These are phyloP conservation scores for Mycena maculata DNA, from an alignment of 768 basidiomycete species.

Conservation along the genomic window DNA sequence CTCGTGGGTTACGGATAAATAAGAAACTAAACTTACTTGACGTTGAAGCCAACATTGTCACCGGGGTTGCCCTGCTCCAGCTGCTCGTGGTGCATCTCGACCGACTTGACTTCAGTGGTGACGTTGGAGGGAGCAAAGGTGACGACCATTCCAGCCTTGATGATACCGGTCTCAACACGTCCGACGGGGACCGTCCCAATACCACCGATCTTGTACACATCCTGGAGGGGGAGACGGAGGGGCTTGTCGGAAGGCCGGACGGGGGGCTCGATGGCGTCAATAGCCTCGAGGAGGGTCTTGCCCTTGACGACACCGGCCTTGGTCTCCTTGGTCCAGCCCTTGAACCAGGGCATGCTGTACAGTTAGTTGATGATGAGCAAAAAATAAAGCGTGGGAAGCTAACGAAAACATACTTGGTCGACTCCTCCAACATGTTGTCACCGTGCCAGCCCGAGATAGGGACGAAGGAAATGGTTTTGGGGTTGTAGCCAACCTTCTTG, in stretches of 20 bases:
- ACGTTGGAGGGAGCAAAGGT: slow-evolving; percentile 97
- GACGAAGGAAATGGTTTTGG: slow-evolving; percentile 97
- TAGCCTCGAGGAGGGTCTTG: slow-evolving; percentile 99
- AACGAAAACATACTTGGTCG: slow-evolving; percentile 75
- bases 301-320: slow-evolving; percentile 95
- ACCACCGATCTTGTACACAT: slow-evolving; percentile 99
- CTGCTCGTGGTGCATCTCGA: slow-evolving; percentile 99
- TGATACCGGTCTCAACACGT: slow-evolving; percentile 99
- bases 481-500: slow-evolving; percentile 99
- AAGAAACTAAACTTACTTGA: slow-evolving; percentile 74
- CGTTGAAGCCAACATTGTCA: slow-evolving; percentile 99
- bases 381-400: not conserved
- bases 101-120: slow-evolving; percentile 99
- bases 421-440: slow-evolving; percentile 99
- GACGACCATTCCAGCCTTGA: slow-evolving; percentile 99
- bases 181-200: slow-evolving; percentile 99
- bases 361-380: slow-evolving; percentile 33
- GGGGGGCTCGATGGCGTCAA: slow-evolving; percentile 99
- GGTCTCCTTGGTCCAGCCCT: slow-evolving; percentile 98
- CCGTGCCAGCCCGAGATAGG: slow-evolving; percentile 99
- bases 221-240: slow-evolving; percentile 99
- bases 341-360: slow-evolving; percentile 97
- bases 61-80: slow-evolving; percentile 94
- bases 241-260: slow-evolving; percentile 98
- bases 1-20: not conserved